Conservation (phyloP, 768 basidiomycete species). For the Amanita phalloides region DNA sequence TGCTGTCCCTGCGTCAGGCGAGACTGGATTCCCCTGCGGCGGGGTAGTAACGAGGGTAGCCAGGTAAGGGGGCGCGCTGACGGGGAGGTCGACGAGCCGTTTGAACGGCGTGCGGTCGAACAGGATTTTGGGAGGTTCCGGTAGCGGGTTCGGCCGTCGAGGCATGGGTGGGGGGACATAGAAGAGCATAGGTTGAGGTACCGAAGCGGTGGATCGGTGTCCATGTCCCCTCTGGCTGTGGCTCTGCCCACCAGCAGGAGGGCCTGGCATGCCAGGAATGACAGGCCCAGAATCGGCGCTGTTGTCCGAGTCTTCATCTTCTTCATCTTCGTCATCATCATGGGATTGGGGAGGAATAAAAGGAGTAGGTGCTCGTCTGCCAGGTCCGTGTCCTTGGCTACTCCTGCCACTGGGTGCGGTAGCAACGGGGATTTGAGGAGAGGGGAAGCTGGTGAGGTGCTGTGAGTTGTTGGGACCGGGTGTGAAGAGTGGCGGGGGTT, state of each 20-base stretch:
- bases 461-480: constrained; percentile 4
- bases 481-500: constrained; percentile 10
- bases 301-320: constrained; percentile 11
- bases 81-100: constrained; percentile 39
- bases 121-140: constrained; percentile 48
- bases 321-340: background rate
- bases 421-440: background rate
- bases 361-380: constrained; percentile 17
- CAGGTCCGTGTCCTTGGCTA: background rate
- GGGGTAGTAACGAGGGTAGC: constrained; percentile 22
- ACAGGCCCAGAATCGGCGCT: constrained; percentile 10
- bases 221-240: constrained; percentile 4
- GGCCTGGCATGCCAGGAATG: constrained; percentile 7
- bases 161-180: constrained; percentile 13
- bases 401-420: background rate
- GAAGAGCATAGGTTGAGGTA: constrained; percentile 22
- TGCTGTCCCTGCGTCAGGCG: background rate
- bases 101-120: constrained; percentile 50
- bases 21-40: constrained; percentile 6
- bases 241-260: constrained; percentile 7
- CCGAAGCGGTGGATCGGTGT: constrained; percentile 12
- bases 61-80: background rate
- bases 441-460: constrained; percentile 7
- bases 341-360: constrained; percentile 12
- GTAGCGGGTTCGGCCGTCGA: constrained; percentile 45